Base-by-base conservation (phyloP, 148 eudicot species). In the Arctostaphylos glauca region DNA sequence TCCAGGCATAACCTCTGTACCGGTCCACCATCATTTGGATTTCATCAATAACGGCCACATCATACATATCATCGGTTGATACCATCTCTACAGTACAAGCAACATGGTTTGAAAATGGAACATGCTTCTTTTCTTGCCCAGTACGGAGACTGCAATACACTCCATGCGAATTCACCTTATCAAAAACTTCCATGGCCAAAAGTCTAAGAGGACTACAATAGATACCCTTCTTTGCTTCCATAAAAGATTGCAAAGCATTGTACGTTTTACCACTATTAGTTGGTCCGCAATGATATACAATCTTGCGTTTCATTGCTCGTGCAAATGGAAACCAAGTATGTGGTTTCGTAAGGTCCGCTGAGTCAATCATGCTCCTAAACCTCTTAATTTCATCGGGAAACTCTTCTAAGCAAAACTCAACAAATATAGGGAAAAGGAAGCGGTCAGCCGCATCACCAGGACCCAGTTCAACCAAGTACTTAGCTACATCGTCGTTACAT, bases 11-110 rank as follows among this genome's bases (percentile, higher is more conserved):
- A 46, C 99, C 99, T 87, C 99, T 88, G 46, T 64, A 80, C 2
- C 87, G 62, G 75, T 96, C 99, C 15, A 97, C 89, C 94, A 96
- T 96, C 99, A 94, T 94, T 77, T 96, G 99, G 83, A 96, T 96
- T 82, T 96, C 99, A 85, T 96, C 99, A 82, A 96, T 90, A 81
- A 96, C 94, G 50, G 99, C 99, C 79, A 94, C 97, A 71, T 96
- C 99, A 87, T 91, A 96, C 79, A 91, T 75, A 43, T 96, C 93
- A 15, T 94, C 94, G 0, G 96, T 88, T 2, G 98, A 94, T 14
- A 92, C 98, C 99, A 96, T 96, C 87, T 96, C 99, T 76, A 96
- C 99, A 1, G 99, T 96, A 82, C 99, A 94, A 18, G 99, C 95
- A 86, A 91, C 85, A 67, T 96, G 99, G 82, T 96, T 89, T 3